These are phyloP conservation scores for Thalassiosira delicatula DNA, from an alignment of 352 stramenopile genomes.

Conservation along the genomic window DNA sequence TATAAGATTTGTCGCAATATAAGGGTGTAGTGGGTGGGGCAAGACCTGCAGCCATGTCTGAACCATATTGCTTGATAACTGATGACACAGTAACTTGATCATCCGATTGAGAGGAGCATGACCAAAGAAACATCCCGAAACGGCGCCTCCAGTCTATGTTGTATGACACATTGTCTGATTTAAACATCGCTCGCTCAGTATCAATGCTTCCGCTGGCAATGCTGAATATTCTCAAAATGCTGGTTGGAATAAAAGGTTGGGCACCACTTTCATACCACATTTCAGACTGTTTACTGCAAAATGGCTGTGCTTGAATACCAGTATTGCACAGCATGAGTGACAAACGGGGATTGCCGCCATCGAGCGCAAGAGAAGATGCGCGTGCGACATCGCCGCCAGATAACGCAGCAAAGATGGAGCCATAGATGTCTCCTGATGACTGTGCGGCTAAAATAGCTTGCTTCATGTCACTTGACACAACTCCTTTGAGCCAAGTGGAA, in stretches of 20 bases:
- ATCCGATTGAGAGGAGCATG: conserved; percentile 18
- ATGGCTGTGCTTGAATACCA: conserved; percentile 35
- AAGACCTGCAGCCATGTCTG: conserved; percentile 58
- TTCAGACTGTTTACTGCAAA: conserved; percentile 60
- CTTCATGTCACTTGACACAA: conserved; percentile 46
- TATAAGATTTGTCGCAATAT: conserved; percentile 26
- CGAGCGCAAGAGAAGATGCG: conserved; percentile 68
- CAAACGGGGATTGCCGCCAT: conserved; percentile 63
- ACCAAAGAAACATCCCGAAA: conserved; percentile 70
- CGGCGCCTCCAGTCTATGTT: conserved; percentile 76
- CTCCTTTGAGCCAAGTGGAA: conserved; percentile 58
- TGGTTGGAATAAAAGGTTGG: conserved; percentile 39
- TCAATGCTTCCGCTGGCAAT: conserved; percentile 61
- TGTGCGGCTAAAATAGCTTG: conserved; percentile 42
- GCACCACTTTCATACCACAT: conserved; percentile 64
- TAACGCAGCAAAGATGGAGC: conserved; percentile 74
- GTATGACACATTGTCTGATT: conserved; percentile 53
- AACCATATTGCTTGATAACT: conserved; percentile 64
- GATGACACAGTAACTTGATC: conserved; percentile 49
- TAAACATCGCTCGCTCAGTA: conserved; percentile 68
- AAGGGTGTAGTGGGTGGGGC: conserved; percentile 58
- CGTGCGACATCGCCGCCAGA: conserved; percentile 64
- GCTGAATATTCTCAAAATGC: conserved; percentile 65
- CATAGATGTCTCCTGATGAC: conserved; percentile 53
- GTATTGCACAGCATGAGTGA: conserved; percentile 65